Conservation (phyloP, 2,329 filamentous ascomycete genomes). For the Cordyceps militaris region DNA sequence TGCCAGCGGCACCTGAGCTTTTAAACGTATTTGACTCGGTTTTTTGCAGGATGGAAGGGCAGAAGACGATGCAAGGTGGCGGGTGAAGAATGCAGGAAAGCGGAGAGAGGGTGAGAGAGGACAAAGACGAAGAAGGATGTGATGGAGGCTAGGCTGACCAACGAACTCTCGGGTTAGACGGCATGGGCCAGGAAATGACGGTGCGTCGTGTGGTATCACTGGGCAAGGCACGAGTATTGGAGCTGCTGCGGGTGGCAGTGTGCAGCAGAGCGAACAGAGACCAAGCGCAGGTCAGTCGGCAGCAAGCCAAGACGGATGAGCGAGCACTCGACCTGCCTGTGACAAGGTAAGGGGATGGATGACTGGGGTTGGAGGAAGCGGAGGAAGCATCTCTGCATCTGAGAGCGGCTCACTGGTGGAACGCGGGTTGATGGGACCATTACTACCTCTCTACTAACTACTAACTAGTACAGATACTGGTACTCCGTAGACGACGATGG, state of each 20-base stretch:
- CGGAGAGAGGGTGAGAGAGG: neutral
- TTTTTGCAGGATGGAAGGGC: neutral
- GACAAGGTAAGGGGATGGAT: neutral
- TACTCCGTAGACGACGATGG: too few species aligned
- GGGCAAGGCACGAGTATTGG: neutral
- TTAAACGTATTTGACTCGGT: neutral
- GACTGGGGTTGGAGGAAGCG: neutral
- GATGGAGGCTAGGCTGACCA: neutral
- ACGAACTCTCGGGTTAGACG: neutral
- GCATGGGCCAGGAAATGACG: neutral
- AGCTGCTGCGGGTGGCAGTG: neutral
- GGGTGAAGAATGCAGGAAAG: neutral
- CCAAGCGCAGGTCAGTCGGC: neutral
- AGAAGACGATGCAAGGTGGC: neutral
- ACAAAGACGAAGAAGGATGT: neutral
- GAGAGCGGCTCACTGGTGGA: neutral
- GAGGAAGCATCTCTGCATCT: neutral
- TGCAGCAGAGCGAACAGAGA: neutral
- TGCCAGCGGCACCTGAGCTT: neutral
- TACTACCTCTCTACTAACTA: too few species aligned
- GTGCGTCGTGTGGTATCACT: conserved; percentile 7
- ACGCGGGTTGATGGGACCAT: too few species aligned
- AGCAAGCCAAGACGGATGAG: neutral
- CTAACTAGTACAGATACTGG: neutral
- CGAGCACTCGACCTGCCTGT: neutral